Base-by-base conservation (phyloP, 2,329 filamentous ascomycete species). In the Trichoderma arundinaceum region DNA sequence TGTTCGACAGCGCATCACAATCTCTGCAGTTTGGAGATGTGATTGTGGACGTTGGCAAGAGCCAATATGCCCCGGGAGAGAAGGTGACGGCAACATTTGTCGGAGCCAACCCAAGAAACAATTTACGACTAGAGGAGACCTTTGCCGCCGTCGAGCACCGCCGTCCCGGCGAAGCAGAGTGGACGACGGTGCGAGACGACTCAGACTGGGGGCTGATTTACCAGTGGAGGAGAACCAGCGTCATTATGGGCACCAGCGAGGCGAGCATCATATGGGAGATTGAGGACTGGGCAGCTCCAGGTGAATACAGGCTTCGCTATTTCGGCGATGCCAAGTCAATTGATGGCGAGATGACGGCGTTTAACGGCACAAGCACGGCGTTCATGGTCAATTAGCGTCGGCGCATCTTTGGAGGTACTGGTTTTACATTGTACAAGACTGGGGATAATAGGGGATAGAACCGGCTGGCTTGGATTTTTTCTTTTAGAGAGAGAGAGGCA, bases 61-160 rank as follows among this genome's bases (percentile, higher is more conserved):
- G 12, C 1, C 77, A 78, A 0, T 91, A 90, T 70, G 59, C 74
- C 0, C 77, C 80, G 1, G 91, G 92, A 3, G 82, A 84, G 8
- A 81, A 80, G 0, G 84, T 92, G 33, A 84, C 78, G 4, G 91
- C 85, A 0, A 88, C 82, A 0, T 97, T 97, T 74, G 85, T 93
- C 0, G 94, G 91, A 17, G 93, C 93, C 4, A 97, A 97, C 72
- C 94, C 94, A 8, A 85, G 94, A 57, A 97, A 97, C 76, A 90
- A 96, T 68, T 83, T 97, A 49, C 86, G 88, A 2, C 86, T 92
- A 1, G 93, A 92, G 73, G 84, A 83, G 12, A 96, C 90, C 0
- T 97, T 89, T 74, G 90, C 90, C 0, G 86, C 90, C 0, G 86
- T 97, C 0, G 92, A 97, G 80, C 69, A 70, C 52, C 64, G 72